Percentiles rank a stretch among this genome's conserved stretches.
These are phyloP conservation scores for Apiotrichum porosum DNA, from an alignment of 1,284 basidiomycete genomes.

Conservation along the genomic window DNA sequence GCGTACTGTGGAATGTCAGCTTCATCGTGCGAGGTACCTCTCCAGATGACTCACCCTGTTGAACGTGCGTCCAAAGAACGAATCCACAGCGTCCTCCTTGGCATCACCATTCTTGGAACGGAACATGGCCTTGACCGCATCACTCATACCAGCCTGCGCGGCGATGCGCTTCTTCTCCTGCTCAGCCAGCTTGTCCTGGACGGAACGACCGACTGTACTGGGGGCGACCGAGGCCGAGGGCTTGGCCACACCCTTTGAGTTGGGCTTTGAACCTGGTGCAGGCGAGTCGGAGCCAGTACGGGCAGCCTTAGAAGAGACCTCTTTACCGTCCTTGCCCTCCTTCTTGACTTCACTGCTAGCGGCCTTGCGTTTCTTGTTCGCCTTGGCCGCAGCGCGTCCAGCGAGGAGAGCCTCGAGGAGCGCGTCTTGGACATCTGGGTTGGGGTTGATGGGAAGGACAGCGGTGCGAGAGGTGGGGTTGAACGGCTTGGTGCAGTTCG, in stretches of 20 bases:
- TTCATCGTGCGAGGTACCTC: not conserved
- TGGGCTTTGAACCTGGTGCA: conserved; percentile 1
- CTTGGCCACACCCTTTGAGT: conserved; percentile 4
- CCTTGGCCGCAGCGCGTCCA: conserved; percentile 36
- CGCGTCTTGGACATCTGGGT: conserved; percentile 36
- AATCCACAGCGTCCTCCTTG: conserved; percentile 34
- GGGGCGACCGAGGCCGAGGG: conserved; percentile 1
- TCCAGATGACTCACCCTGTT: conserved; percentile 40
- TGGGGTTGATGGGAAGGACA: conserved; percentile 43
- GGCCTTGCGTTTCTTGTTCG: conserved; percentile 39
- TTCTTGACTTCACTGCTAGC: conserved; percentile 4
- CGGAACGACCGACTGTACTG: conserved; percentile 22
- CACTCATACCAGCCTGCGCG: conserved; percentile 47
- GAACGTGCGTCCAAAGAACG: conserved; percentile 50
- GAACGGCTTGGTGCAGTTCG: conserved; percentile 44
- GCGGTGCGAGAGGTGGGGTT: conserved; percentile 25
- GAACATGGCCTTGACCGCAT: conserved; percentile 49
- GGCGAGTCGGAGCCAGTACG: not conserved
- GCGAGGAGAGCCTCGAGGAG: conserved; percentile 39
- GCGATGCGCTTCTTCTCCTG: conserved; percentile 45
- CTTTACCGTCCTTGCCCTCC: not conserved
- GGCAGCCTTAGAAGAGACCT: not conserved
- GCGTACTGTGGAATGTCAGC: conserved; percentile 13
- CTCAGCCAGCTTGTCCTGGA: conserved; percentile 44
- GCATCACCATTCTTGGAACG: conserved; percentile 30